Base-by-base conservation (phyloP, 306 rosid genomes). In the Quillaja saponaria region DNA sequence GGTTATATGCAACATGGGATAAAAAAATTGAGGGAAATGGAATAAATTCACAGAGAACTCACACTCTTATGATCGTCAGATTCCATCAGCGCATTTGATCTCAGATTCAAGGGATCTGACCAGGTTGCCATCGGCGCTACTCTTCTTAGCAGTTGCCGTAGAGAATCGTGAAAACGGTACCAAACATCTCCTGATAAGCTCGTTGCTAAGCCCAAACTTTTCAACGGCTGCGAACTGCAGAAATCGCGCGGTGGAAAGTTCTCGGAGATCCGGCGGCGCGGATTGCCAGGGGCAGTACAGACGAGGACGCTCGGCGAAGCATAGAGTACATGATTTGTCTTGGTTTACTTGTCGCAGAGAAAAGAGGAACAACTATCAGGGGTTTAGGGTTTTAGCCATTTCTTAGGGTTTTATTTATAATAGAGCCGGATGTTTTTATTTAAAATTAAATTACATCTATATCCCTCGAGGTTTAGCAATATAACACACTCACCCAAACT, bases 291-390 rank as follows among this genome's bases (percentile, higher is more conserved):
- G 96, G 78, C 6, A 88, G 18, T 3, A 58, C 68, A 40, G 85
- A 63, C n/a, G 76, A 51, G 56, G 90, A 58, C 8, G 79, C 84
- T 17, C 87, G 81, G 67, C 96, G 96, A 3, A 91, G 82, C 16
- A 71, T n/a, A 19, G 87, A 73, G 82, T 50, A 67, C 37, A 84
- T 51, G 92, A 84, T 88, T 76, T 66, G n/a, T 14, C 46, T 9
- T 8, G 10, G 47, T 53, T 14, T 55, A 41, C 20, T 42, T 18
- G 40, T 46, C 11, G 62, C 1, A 59, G 16, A 41, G 33, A 15
- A 1, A 0, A 38, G 1, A 5, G 10, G 51, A 55, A 10, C 0
- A 33, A 7, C 17, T 10, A 33, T 17, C 13, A 67, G 56, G 71
- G 82, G 63, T 49, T 66, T 53, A 66, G 50, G n/a, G n/a, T n/a